Percentiles rank a stretch among this genome's conserved stretches.
phyloP scores from a whole-genome alignment of 2,329 filamentous ascomycete genomes.

The Exophiala xenobiotica region DNA sequence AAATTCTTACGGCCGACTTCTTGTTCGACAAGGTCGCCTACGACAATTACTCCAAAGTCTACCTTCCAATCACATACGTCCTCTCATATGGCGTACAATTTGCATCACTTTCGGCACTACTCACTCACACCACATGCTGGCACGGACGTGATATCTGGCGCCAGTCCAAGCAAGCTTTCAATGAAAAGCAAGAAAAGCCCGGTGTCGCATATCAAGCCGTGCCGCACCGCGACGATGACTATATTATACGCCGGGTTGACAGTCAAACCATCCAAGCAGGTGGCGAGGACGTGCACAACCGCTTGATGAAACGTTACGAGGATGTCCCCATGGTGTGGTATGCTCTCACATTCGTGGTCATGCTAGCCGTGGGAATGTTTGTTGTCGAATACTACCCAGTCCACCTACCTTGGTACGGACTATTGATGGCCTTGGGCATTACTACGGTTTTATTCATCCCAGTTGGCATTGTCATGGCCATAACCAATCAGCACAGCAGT shows the following conservation, averaged over 20 bases:
- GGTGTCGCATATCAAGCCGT: slow-evolving; percentile 57
- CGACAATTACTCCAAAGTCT: slow-evolving; percentile 77
- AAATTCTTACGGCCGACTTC: slow-evolving; percentile 74
- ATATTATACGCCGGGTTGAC: slow-evolving; percentile 10
- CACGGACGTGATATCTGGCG: slow-evolving; percentile 79
- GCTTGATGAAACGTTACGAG: slow-evolving; percentile 77
- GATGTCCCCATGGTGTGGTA: slow-evolving; percentile 85
- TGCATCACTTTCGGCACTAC: slow-evolving; percentile 72
- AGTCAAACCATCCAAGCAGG: slow-evolving; percentile 31
- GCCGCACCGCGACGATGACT: slow-evolving; percentile 29
- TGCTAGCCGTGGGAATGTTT: slow-evolving; percentile 78
- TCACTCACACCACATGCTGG: slow-evolving; percentile 82
- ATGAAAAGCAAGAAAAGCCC: slow-evolving; percentile 58
- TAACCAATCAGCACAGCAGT: slow-evolving; percentile 84
- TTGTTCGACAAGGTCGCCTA: slow-evolving; percentile 76
- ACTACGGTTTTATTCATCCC: slow-evolving; percentile 82
- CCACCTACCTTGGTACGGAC: slow-evolving; percentile 81
- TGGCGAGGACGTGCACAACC: slow-evolving; percentile 78
- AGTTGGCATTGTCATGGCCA: slow-evolving; percentile 89
- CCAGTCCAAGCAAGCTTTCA: slow-evolving; percentile 69
- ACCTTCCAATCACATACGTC: slow-evolving; percentile 82
- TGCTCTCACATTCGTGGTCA: slow-evolving; percentile 68
- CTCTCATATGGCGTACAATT: slow-evolving; percentile 85
- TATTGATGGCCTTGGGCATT: slow-evolving; percentile 74
- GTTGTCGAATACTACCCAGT: slow-evolving; percentile 82